Percentiles rank a stretch among this genome's conserved stretches.
Evolutionary conservation across 768 basidiomycete genomes (phyloP).

Genomic region (Hygrophoropsis aurantiaca): DNA sequence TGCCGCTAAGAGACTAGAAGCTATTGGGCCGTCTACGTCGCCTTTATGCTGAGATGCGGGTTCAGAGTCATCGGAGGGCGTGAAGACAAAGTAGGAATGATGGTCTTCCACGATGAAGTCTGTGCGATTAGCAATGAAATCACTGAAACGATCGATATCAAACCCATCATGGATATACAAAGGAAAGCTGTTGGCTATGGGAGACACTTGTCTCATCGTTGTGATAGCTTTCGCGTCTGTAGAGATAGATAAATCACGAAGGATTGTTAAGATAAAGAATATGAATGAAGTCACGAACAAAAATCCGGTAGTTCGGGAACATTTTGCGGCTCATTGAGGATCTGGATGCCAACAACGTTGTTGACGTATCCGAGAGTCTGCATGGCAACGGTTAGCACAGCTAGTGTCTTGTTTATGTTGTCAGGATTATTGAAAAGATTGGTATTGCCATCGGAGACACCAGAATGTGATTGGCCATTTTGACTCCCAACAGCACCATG

Average conservation of each 20-base stretch:
- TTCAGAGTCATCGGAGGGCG: conserved; percentile 46
- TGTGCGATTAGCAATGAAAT: conserved; percentile 45
- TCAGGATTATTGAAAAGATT: conserved; percentile 36
- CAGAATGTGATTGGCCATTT: conserved; percentile 41
- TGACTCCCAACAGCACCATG: conserved; percentile 55
- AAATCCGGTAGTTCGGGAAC: conserved; percentile 45
- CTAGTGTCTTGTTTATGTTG: conserved; percentile 39
- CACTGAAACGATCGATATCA: conserved; percentile 49
- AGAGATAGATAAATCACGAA: conserved; percentile 5
- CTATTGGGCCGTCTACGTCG: conserved; percentile 30
- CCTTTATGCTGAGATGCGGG: conserved; percentile 44
- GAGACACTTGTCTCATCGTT: conserved; percentile 41
- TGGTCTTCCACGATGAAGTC: conserved; percentile 75
- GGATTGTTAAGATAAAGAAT: conserved; percentile 10
- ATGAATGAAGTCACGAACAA: conserved; percentile 28
- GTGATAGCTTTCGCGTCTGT: conserved; percentile 54
- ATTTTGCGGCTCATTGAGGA: conserved; percentile 56
- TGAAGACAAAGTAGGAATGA: conserved; percentile 73
- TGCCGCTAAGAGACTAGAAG: conserved; percentile 24
- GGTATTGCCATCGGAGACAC: conserved; percentile 41
- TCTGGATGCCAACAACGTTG: conserved; percentile 60
- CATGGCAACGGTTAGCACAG: conserved; percentile 37
- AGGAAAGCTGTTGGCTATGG: conserved; percentile 45
- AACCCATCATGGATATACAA: conserved; percentile 73
- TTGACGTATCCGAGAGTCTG: conserved; percentile 35